Base-by-base conservation (phyloP, 2,329 filamentous ascomycete species). In the Davidsoniella eucalypti region DNA sequence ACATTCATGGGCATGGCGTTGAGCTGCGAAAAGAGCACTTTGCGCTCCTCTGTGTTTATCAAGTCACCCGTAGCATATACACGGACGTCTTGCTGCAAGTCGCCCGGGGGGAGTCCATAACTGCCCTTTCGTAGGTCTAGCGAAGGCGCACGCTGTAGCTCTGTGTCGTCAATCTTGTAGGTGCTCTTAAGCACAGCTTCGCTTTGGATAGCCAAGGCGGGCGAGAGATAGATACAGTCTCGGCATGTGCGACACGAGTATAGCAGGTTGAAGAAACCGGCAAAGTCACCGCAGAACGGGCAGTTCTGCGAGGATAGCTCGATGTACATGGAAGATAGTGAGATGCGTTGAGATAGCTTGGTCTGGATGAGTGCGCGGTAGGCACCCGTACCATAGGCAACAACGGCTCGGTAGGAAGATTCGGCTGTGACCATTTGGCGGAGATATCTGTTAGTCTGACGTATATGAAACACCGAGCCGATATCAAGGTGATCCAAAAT, bases 261-360 rank as follows among this genome's bases (percentile, higher is more conserved):
- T 14, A 49, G 39, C n/a, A 49, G 1, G 23, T 21, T 49, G 39
- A 43, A 49, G 21, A 49, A 49, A 14, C 47, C 47, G 4, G 39
- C 47, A 49, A 49, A 49, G 39, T 23, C 37, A 12, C 6, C n/a
- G 29, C 47, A 49, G 25, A 44, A 37, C 8, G 39, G 26, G 25
- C 47, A 49, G 16, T 43, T 25, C 21, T 49, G 16, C 2, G 38
- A 23, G 17, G 39, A 49, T 39, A 49, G 25, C 4, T 41, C 23
- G 6, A 18, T 14, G 18, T 49, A 44, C 39, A 49, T 6, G 16
- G 41, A 14, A 14, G 5, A 10, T 4, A 49, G 4, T 7, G 47
- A 36, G 16, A 49, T 49, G 23, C 18, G 47, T 16, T 10, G 5
- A 16, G 47, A 39, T 39, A 36, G 39, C 10, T 41, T 43, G 16